phyloP scores from a whole-genome alignment of 768 basidiomycete genomes.

The Amanita rimosa region DNA sequence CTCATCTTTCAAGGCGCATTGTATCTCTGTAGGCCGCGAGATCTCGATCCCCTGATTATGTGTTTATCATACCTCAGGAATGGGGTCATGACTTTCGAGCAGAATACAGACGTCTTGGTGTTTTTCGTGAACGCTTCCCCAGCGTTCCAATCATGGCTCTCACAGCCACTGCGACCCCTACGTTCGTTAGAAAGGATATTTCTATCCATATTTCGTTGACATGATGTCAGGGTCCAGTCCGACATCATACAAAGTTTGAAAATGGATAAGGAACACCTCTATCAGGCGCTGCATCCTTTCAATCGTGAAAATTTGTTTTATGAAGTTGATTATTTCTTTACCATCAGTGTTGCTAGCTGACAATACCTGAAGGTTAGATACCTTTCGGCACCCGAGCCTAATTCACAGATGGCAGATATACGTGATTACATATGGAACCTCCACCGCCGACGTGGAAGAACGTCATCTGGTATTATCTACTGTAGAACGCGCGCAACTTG shows the following conservation, averaged over 20 bases:
- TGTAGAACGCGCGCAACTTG: conserved; percentile 61
- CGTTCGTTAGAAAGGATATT: conserved; percentile 25
- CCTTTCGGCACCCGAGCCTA: conserved; percentile 36
- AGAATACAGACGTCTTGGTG: conserved; percentile 63
- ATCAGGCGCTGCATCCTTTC: conserved; percentile 65
- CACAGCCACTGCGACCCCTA: conserved; percentile 71
- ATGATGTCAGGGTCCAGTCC: conserved; percentile 44
- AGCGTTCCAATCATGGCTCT: conserved; percentile 80
- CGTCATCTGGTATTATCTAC: conserved; percentile 69
- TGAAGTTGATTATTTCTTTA: conserved; percentile 35
- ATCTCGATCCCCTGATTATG: background rate
- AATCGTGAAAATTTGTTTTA: conserved; percentile 76
- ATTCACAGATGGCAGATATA: conserved; percentile 52
- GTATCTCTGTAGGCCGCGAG: conserved; percentile 53
- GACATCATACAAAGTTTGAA: conserved; percentile 63
- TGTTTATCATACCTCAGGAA: conserved; percentile 32
- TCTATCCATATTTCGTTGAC: background rate
- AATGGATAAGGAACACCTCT: conserved; percentile 45
- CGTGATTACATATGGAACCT: conserved; percentile 54
- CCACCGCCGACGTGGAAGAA: conserved; percentile 42
- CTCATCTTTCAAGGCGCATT: conserved; percentile 47
- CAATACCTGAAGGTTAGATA: conserved; percentile 46
- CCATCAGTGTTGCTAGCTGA: background rate
- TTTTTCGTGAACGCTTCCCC: conserved; percentile 54
- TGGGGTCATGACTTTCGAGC: conserved; percentile 78